A percentile compares a stretch with the other conserved stretches of the same genome.
phyloP scores from a whole-genome alignment of 257 asterid species.

The Gardenia jasminoides region DNA sequence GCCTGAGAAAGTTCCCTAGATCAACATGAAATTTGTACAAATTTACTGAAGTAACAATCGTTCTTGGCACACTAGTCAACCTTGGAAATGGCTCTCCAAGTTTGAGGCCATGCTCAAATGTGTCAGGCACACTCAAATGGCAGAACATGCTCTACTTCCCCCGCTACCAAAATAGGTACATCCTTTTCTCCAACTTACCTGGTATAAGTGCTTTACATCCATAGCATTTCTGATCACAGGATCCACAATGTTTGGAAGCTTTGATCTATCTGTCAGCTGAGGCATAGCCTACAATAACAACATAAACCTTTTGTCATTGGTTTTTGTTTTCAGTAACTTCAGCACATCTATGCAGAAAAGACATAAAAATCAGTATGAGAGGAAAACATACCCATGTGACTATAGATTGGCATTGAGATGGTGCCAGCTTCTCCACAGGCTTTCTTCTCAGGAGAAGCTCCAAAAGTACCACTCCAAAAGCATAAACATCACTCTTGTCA shows the following conservation, averaged over 20 bases:
- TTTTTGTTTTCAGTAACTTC: neutral
- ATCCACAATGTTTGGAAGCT: slow-evolving; percentile 68
- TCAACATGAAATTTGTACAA: neutral
- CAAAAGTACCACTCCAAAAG: slow-evolving; percentile 70
- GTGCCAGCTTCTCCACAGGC: slow-evolving; percentile 58
- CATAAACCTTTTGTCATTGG: slow-evolving; percentile 17
- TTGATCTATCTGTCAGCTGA: slow-evolving; percentile 70
- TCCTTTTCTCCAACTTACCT: slow-evolving; percentile 34
- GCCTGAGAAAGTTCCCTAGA: neutral
- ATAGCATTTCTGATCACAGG: slow-evolving; percentile 54
- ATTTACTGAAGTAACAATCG: neutral
- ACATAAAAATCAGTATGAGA: neutral
- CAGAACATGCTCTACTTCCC: neutral
- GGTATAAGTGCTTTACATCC: slow-evolving; percentile 67
- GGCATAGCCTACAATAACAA: slow-evolving; percentile 68
- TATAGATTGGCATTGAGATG: slow-evolving; percentile 58
- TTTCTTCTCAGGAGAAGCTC: slow-evolving; percentile 73
- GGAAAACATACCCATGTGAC: slow-evolving; percentile 63
- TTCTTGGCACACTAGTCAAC: neutral
- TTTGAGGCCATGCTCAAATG: neutral
- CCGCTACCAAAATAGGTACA: neutral
- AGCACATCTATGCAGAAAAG: slow-evolving; percentile 6
- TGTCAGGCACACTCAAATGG: neutral
- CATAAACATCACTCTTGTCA: slow-evolving; percentile 80
- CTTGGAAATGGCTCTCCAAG: neutral